Conservation (phyloP, 1,284 basidiomycete genomes). For the Inonotus obliquus region DNA sequence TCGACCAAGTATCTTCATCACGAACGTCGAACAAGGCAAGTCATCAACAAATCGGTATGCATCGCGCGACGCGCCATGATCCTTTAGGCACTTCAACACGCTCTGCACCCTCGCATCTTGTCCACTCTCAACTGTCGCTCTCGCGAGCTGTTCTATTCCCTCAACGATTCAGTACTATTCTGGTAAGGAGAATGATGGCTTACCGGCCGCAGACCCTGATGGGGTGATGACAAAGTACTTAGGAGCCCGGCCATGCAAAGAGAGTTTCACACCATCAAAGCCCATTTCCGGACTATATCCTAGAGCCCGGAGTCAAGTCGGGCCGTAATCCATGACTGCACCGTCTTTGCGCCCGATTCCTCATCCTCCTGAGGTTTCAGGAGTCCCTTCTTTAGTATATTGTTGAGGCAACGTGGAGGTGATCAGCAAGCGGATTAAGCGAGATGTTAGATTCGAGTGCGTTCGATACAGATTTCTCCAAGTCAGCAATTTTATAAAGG, state of each 20-base stretch:
- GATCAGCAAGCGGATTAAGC: constrained; percentile 77
- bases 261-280: constrained; percentile 15
- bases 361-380: constrained; percentile 41
- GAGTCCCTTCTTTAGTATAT: constrained; percentile 56
- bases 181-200: background rate
- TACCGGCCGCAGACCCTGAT: constrained; percentile 16
- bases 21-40: too few species aligned
- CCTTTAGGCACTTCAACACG: constrained; percentile 9
- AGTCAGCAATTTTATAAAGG: constrained; percentile 18
- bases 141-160: background rate
- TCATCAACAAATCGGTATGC: too few species aligned
- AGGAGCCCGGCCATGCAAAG: constrained; percentile 16
- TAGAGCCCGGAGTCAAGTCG: constrained; percentile 44
- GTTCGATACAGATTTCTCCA: constrained; percentile 48
- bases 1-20: too few species aligned
- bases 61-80: background rate
- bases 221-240: constrained; percentile 18
- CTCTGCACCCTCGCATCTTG: background rate
- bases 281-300: constrained; percentile 15
- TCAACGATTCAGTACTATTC: background rate
- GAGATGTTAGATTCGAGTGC: constrained; percentile 55
- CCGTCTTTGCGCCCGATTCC: constrained; percentile 54
- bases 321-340: constrained; percentile 75
- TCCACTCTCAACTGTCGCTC: constrained; percentile 5
- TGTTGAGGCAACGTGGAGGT: constrained; percentile 53